Evolutionary conservation across 345 rosid species (phyloP).

Genomic region (Dovyalis caffra): DNA sequence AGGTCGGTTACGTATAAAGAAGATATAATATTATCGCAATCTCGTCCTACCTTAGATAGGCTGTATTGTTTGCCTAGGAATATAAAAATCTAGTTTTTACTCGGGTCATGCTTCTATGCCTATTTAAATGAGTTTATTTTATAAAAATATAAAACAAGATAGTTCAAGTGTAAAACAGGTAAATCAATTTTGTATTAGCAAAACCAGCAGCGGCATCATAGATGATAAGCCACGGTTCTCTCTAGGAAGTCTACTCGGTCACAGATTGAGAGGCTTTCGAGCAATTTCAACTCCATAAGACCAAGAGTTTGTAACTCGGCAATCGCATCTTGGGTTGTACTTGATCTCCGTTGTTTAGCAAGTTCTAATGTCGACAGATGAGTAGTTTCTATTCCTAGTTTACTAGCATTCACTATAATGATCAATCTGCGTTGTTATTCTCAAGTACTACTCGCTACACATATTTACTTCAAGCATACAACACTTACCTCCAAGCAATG

Average conservation of each 20-base stretch:
- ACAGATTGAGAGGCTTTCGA: constrained; percentile 61
- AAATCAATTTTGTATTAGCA: no score
- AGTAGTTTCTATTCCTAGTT: constrained; percentile 1
- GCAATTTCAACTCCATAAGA: constrained; percentile 48
- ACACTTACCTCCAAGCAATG: no score
- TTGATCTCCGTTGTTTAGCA: constrained; percentile 3
- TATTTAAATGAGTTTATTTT: no score
- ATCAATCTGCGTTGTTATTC: not conserved
- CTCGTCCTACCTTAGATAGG: no score
- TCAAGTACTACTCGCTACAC: not conserved
- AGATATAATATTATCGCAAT: no score
- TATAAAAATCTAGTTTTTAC: no score
- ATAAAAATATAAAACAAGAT: no score
- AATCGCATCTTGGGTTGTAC: constrained; percentile 5
- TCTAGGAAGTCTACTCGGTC: constrained; percentile 69
- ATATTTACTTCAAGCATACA: not conserved
- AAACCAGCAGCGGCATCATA: constrained; percentile 17
- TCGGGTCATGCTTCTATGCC: no score
- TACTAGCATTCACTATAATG: not conserved
- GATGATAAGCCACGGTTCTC: constrained; percentile 47
- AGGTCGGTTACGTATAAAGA: no score
- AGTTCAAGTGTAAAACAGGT: no score
- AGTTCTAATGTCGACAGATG: not conserved
- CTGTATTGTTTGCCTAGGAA: no score
- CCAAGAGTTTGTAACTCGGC: constrained; percentile 17